Conservation (phyloP, 768 basidiomycete species). For the Porpolomopsis calyptriformis region DNA sequence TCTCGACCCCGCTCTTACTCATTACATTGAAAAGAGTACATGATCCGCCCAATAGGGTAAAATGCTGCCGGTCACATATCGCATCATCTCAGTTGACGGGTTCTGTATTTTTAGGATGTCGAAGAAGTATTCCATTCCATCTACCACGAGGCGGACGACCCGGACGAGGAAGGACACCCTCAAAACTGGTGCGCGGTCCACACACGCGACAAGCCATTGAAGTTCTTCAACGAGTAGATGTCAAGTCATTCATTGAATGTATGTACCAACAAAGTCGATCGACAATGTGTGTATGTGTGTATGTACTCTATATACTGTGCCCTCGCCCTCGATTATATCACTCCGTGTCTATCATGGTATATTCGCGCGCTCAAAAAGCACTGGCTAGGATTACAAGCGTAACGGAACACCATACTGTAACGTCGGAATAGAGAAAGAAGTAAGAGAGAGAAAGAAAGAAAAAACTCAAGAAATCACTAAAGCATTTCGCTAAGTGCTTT, state of each 20-base stretch:
- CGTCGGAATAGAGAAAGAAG: conserved; percentile 9
- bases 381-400: conserved; percentile 6
- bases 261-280: background rate
- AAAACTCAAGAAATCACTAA: no score
- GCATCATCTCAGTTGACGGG: conserved; percentile 3
- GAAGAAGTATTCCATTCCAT: conserved; percentile 64
- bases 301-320: background rate
- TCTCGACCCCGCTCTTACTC: conserved; percentile 5
- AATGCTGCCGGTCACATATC: background rate
- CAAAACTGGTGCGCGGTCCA: conserved; percentile 60
- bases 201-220: conserved; percentile 42
- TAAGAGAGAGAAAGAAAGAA: conserved; percentile 11
- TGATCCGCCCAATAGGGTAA: conserved; percentile 63
- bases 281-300: conserved; percentile 2
- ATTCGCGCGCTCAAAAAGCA: background rate
- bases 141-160: conserved; percentile 48
- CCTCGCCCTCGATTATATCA: no score
- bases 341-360: background rate
- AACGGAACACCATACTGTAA: conserved; percentile 5
- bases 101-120: conserved; percentile 35
- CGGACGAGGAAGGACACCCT: conserved; percentile 37
- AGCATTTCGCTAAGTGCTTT: no score
- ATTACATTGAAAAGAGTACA: conserved; percentile 44
- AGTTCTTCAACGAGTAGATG: conserved; percentile 59
- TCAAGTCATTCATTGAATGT: background rate